Evolutionary conservation across 306 rosid species (phyloP), one percentile per base, ranked within the genome.

Genomic region (Begonia peltatifolia): DNA sequence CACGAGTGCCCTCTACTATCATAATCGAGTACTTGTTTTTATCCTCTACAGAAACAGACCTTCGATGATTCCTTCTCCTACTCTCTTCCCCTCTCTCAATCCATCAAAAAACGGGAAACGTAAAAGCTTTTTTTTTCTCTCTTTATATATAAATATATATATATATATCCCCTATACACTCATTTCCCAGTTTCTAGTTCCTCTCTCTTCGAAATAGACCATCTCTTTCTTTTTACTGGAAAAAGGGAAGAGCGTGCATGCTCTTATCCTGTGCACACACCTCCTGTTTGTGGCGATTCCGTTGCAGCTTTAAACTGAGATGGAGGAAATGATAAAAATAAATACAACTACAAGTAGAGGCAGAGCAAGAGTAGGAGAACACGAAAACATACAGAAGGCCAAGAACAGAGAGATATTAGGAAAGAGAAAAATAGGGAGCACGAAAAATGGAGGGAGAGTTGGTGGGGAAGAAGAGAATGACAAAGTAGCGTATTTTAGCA

Each of bases 291-390:
- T 53, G 59, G 63, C 60, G 77, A 76, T 76, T 63, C 56, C 70
- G 62, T 75, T 54, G 87, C 94, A 92, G 92, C 96, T 83, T 83
- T 90, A 71, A 79, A 73, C 76, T 72, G 72, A 71, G 9, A 46
- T 14, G 61, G 52, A 38, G 23, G 20, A 41, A 17, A 14, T 41
- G 14, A 10, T 11, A 9, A 30, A 30, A 63, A 42, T 17, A 58
- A n/a, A 18, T 25, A 52, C 17, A 57, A 68, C 65, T 18, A 68
- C 63, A 53, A 49, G 50, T 60, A 30, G 6, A 61, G 62, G 70
- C 73, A 71, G 69, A 69, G 71, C 56, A 64, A 65, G 38, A 55
- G 72, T 43, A 63, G 15, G 35, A 46, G 61, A 70, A 79, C 92
- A 81, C 85, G 87, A 71, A 87, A 84, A 57, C 84, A 70, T 57